A percentile compares a stretch with the other conserved stretches of the same genome.
These are phyloP conservation scores for Nephelium lappaceum DNA, from an alignment of 345 rosid species.

Conservation along the genomic window DNA sequence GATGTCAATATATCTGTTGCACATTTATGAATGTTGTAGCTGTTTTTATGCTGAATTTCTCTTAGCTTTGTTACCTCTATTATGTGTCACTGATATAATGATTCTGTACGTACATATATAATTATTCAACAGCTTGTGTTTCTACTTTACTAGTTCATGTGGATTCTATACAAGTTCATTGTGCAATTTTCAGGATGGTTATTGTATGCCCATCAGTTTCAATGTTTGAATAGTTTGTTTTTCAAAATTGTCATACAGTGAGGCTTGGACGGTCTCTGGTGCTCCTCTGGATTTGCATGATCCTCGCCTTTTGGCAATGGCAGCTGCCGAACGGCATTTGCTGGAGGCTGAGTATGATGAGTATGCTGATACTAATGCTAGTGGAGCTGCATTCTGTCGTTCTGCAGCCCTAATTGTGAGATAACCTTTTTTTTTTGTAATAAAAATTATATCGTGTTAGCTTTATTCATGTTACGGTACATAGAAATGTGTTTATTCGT, in stretches of 20 bases:
- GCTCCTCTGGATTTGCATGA: conserved; percentile 77
- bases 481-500: not conserved
- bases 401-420: conserved; percentile 94
- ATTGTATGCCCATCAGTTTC: conserved; percentile 8
- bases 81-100: not conserved
- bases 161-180: conserved; percentile 15
- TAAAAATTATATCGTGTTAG: not conserved
- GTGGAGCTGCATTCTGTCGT: conserved; percentile 98
- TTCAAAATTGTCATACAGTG: conserved; percentile 45
- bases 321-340: conserved; percentile 90
- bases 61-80: not conserved
- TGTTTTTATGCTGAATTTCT: not conserved
- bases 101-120: no score
- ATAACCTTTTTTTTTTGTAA: not conserved
- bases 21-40: not conserved
- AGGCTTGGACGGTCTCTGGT: conserved; percentile 78
- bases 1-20: not conserved
- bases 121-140: no score
- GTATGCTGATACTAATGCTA: conserved; percentile 81
- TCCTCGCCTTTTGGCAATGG: conserved; percentile 86
- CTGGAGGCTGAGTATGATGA: conserved; percentile 91
- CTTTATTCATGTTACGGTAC: not conserved
- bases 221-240: conserved; percentile 11
- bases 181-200: not conserved
- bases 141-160: not conserved